phyloP scores from a whole-genome alignment of 352 stramenopile species.

The Pythium aphanidermatum region DNA sequence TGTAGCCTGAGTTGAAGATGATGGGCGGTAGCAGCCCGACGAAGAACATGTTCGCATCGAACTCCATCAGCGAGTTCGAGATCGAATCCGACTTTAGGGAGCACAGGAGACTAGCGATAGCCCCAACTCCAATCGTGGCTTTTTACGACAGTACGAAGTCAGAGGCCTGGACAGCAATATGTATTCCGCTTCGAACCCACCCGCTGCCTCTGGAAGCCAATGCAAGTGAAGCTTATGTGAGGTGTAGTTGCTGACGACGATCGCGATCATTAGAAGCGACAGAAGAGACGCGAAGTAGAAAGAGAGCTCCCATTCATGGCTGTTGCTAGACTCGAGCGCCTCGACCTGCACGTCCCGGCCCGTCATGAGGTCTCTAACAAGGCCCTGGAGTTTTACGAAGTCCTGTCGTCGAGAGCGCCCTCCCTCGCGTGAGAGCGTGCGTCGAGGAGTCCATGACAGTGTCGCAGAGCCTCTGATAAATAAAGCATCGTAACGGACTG shows the following conservation, averaged over 20 bases:
- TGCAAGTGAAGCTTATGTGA: slow-evolving; percentile 70
- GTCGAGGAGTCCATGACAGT: too few species aligned
- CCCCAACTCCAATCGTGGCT: slow-evolving; percentile 57
- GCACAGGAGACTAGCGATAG: slow-evolving; percentile 50
- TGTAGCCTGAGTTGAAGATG: slow-evolving; percentile 94
- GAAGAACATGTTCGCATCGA: slow-evolving; percentile 92
- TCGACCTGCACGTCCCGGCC: slow-evolving; percentile 28
- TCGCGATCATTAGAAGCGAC: slow-evolving; percentile 65
- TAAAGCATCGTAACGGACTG: too few species aligned
- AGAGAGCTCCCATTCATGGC: slow-evolving; percentile 69
- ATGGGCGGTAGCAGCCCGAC: slow-evolving; percentile 90
- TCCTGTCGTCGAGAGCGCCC: too few species aligned
- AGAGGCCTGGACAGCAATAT: too few species aligned
- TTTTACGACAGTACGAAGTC: slow-evolving; percentile 3
- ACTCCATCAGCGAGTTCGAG: slow-evolving; percentile 73
- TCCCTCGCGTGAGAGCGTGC: too few species aligned
- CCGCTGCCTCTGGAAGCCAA: slow-evolving; percentile 63
- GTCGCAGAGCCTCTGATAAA: too few species aligned
- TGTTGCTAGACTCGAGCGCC: slow-evolving; percentile 41
- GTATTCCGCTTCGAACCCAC: too few species aligned
- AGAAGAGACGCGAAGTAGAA: slow-evolving; percentile 76
- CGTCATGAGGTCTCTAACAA: too few species aligned
- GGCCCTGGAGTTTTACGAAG: too few species aligned
- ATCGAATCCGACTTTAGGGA: slow-evolving; percentile 62
- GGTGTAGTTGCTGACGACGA: slow-evolving; percentile 76